Evolutionary conservation across 1,284 basidiomycete genomes (phyloP).

Genomic region (Malassezia furfur): DNA sequence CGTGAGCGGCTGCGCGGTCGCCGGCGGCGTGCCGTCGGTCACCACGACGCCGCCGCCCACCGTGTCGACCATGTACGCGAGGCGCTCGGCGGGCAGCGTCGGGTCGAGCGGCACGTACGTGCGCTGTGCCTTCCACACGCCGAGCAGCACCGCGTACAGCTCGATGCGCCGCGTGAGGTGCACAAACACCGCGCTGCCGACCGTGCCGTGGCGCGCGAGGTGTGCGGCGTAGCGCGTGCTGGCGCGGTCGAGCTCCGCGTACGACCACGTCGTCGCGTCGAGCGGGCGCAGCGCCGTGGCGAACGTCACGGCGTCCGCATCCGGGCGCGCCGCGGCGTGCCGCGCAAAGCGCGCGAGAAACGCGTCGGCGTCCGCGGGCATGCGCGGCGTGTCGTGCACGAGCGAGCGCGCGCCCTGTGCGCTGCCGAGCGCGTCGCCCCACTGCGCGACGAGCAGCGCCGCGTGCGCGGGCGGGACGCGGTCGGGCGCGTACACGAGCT

Average conservation of each 20-base stretch:
- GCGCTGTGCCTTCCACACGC: slow-evolving; percentile 41
- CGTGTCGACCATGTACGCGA: slow-evolving; percentile 36
- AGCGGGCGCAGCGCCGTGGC: slow-evolving; percentile 18
- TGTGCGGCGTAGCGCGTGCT: slow-evolving; percentile 25
- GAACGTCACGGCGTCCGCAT: slow-evolving; percentile 28
- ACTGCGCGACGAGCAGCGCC: slow-evolving; percentile 24
- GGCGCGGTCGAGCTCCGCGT: slow-evolving; percentile 25
- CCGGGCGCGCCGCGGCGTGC: slow-evolving; percentile 18
- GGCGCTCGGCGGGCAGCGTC: slow-evolving; percentile 31
- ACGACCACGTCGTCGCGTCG: slow-evolving; percentile 20
- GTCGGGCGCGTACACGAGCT: slow-evolving; percentile 23
- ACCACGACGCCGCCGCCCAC: slow-evolving; percentile 21
- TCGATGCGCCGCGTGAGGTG: slow-evolving; percentile 29
- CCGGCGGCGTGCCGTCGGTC: slow-evolving; percentile 1
- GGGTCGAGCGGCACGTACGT: slow-evolving; percentile 42
- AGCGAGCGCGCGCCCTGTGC: neutral
- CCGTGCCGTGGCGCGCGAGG: slow-evolving; percentile 8
- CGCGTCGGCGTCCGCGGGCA: slow-evolving; percentile 13
- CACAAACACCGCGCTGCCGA: slow-evolving; percentile 24
- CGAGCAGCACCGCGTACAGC: slow-evolving; percentile 34
- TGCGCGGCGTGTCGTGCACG: slow-evolving; percentile 8
- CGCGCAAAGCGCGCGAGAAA: slow-evolving; percentile 25
- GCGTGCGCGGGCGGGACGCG: slow-evolving; percentile 25
- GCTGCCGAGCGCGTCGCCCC: slow-evolving; percentile 16
- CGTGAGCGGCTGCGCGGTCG: neutral